These are phyloP conservation scores for Monosporozyma siamensis DNA, from an alignment of 805 yeast species.

Conservation along the genomic window DNA sequence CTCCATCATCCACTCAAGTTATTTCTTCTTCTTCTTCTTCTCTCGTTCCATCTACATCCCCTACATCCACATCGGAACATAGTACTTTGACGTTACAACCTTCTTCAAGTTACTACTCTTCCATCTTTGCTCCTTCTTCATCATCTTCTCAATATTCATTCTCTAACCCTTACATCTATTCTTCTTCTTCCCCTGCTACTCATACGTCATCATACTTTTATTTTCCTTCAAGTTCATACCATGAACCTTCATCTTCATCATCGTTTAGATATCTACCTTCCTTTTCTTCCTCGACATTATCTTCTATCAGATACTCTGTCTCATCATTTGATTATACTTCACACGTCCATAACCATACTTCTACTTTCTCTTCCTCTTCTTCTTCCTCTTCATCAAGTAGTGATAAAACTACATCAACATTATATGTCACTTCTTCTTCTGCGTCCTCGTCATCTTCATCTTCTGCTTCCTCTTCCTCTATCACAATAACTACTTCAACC, in stretches of 20 bases:
- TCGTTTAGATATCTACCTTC: no score
- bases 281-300: no score
- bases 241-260: constrained; percentile 13
- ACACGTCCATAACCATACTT: constrained; percentile 6
- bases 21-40: no score
- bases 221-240: background rate
- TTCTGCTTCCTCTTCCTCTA: background rate
- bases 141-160: background rate
- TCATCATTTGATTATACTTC: no score
- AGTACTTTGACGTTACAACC: background rate
- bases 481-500: background rate
- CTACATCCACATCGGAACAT: no score
- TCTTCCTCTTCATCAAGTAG: background rate
- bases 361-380: constrained; percentile 9
- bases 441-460: no score
- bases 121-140: background rate
- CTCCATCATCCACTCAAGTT: constrained; percentile 2
- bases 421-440: no score
- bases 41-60: no score
- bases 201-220: background rate
- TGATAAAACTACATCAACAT: background rate
- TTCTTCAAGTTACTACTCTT: constrained; percentile 1
- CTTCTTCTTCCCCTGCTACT: background rate
- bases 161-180: background rate
- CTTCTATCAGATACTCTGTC: no score